Conservation (phyloP, 192 early-diverging fungal genomes). For the Coemansia sp. region DNA sequence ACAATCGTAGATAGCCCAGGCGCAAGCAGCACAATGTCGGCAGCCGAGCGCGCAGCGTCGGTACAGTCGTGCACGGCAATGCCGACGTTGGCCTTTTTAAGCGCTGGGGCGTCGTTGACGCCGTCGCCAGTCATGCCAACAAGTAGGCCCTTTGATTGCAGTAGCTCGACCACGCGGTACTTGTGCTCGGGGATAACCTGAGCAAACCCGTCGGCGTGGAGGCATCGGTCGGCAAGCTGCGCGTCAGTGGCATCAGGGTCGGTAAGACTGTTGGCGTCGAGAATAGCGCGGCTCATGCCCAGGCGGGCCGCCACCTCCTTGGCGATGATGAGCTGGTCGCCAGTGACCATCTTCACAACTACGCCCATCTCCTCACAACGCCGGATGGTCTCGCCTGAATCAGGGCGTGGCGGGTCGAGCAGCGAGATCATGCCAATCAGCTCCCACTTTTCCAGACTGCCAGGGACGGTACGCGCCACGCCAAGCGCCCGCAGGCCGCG, state of each 20-base stretch:
- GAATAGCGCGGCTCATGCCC: conserved; percentile 89
- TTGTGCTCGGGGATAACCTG: conserved; percentile 99
- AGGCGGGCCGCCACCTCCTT: conserved; percentile 90
- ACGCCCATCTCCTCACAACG: conserved; percentile 87
- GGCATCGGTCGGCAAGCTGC: conserved; percentile 79
- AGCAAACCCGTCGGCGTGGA: conserved; percentile 93
- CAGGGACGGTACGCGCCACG: conserved; percentile 78
- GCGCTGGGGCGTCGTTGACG: conserved; percentile 96
- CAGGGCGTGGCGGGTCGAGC: conserved; percentile 86
- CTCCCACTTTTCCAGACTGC: conserved; percentile 67
- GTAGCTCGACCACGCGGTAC: conserved; percentile 92
- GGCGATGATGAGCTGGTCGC: conserved; percentile 93
- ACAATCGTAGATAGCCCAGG: conserved; percentile 90
- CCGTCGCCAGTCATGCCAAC: conserved; percentile 98
- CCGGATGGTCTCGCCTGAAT: conserved; percentile 83
- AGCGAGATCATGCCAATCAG: conserved; percentile 91
- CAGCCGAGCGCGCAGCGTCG: conserved; percentile 92
- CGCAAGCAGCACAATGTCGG: conserved; percentile 92
- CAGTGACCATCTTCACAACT: conserved; percentile 95
- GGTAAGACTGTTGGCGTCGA: conserved; percentile 84
- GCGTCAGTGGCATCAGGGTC: conserved; percentile 78
- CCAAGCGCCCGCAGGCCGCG: conserved; percentile 93
- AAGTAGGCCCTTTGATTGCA: conserved; percentile 83
- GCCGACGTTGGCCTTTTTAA: conserved; percentile 97
- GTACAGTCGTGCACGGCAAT: conserved; percentile 97